Evolutionary conservation across 805 yeast genomes (phyloP).

Genomic region (Hemisphaericaspora nanyangensis): DNA sequence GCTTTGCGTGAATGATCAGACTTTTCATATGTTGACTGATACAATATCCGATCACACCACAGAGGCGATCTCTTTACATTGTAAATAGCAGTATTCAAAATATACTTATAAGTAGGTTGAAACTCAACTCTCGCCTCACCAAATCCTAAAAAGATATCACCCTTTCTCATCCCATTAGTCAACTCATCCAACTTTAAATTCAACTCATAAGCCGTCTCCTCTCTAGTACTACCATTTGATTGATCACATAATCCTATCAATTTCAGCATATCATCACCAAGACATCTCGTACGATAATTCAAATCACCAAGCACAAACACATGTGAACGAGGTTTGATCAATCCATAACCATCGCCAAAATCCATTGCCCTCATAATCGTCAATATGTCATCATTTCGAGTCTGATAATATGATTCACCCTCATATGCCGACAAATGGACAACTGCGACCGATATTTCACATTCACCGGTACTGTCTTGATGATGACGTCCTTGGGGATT

Average conservation of each 20-base stretch:
- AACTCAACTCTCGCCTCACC: slow-evolving; percentile 63
- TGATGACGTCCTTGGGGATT: slow-evolving; percentile 16
- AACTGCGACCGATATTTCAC: slow-evolving; percentile 56
- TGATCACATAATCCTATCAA: slow-evolving; percentile 23
- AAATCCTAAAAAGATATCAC: slow-evolving; percentile 57
- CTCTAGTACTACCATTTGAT: slow-evolving; percentile 6
- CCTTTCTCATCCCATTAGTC: slow-evolving; percentile 32
- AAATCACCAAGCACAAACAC: slow-evolving; percentile 80
- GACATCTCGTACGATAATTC: slow-evolving; percentile 58
- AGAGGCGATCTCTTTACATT: slow-evolving; percentile 66
- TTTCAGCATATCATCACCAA: slow-evolving; percentile 11
- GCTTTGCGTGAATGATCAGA: not conserved
- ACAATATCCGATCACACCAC: slow-evolving; percentile 88
- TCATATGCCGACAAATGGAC: slow-evolving; percentile 81
- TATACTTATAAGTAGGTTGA: slow-evolving; percentile 78
- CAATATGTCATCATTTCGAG: slow-evolving; percentile 52
- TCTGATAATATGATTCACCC: slow-evolving; percentile 44
- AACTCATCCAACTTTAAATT: slow-evolving; percentile 49
- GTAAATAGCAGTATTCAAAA: slow-evolving; percentile 47
- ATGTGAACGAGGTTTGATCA: slow-evolving; percentile 52
- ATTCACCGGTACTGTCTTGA: slow-evolving; percentile 12
- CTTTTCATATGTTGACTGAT: slow-evolving; percentile 38
- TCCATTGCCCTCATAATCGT: slow-evolving; percentile 50
- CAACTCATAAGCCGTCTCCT: slow-evolving; percentile 14
- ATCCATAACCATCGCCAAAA: slow-evolving; percentile 54